Base-by-base conservation (phyloP, 441 rosid genomes). In the Jatropha multifida region DNA sequence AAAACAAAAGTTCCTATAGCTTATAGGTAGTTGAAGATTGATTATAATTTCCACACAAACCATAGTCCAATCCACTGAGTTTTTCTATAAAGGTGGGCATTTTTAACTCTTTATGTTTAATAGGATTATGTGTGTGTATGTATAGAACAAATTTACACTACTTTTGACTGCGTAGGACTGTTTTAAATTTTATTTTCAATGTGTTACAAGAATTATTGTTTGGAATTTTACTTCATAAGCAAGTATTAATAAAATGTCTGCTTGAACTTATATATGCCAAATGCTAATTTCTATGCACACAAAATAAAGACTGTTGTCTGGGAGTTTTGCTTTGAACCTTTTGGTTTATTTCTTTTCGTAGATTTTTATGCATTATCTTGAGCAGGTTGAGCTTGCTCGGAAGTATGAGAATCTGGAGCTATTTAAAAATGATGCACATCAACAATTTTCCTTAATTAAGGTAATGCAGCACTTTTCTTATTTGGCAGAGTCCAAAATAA, bases 321-420 rank as follows among this genome's bases (percentile, higher is more conserved):
- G 71, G 23, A 7, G 14, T 60, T 11, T 3, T 9, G 66, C 65
- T 32, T 62, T 40, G 20, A 8, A 40, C 26, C 13, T 77, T 23
- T 26, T 73, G 73, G 71, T 73, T 66, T 48, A 11, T 63, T 73
- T 23, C 55, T 26, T 67, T 69, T 71, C 14, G 49, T 27, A 8
- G 51, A 54, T 32, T 44, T 49, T 58, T 17, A 13, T 65, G 18
- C 55, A 37, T 37, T 6, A 55, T 23, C 74, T 80, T 85, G 84
- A 72, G 77, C 85, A 96, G 99, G 86, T 87, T 85, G 99, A 96
- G 79, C 95, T 92, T 82, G 95, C 97, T 71, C 90, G 84, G 71
- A 86, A 83, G 62, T 77, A 85, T 80, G 94, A 89, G 0, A 93
- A 87, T 68, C 80, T 90, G 69, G 97, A 90, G 76, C 83, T 89